Evolutionary conservation across 768 basidiomycete genomes (phyloP).

Genomic region (Pisolithus tinctorius): DNA sequence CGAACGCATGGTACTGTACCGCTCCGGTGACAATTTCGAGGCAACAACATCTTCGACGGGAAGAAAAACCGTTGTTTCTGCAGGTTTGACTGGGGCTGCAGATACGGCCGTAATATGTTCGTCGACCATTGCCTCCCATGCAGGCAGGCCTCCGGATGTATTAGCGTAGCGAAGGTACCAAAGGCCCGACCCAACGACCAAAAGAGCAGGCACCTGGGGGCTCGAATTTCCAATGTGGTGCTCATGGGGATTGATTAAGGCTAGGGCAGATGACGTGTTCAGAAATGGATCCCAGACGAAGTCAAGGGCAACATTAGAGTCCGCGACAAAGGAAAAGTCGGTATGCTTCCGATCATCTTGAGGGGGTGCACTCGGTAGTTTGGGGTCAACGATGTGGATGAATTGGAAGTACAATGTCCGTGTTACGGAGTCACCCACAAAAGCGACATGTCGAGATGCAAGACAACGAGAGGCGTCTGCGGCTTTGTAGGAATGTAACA

Average conservation of each 20-base stretch:
- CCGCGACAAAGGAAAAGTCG: slow-evolving; percentile 47
- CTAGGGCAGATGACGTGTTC: slow-evolving; percentile 52
- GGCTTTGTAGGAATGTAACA: slow-evolving; percentile 60
- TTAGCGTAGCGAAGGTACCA: slow-evolving; percentile 83
- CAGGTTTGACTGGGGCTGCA: slow-evolving; percentile 33
- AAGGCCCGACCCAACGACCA: slow-evolving; percentile 80
- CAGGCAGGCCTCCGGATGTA: slow-evolving; percentile 63
- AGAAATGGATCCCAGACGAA: slow-evolving; percentile 89
- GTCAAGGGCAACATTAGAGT: slow-evolving; percentile 40
- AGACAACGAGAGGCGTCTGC: slow-evolving; percentile 51
- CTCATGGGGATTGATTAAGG: slow-evolving; percentile 31
- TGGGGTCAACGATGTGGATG: slow-evolving; percentile 52
- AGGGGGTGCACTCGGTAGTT: slow-evolving; percentile 44
- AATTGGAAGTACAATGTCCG: slow-evolving; percentile 75
- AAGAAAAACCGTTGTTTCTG: slow-evolving; percentile 71
- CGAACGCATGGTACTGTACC: slow-evolving; percentile 61
- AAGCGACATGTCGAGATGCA: slow-evolving; percentile 54
- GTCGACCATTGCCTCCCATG: slow-evolving; percentile 76
- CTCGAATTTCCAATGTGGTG: slow-evolving; percentile 3
- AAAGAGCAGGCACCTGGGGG: slow-evolving; percentile 45
- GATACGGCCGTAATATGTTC: slow-evolving; percentile 47
- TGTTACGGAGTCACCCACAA: slow-evolving; percentile 82
- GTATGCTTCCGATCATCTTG: slow-evolving; percentile 62
- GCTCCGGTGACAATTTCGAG: slow-evolving; percentile 56
- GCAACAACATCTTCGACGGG: slow-evolving; percentile 70